Evolutionary conservation across 2,329 filamentous ascomycete genomes (phyloP).

Genomic region (Stagonosporopsis rhizophila): DNA sequence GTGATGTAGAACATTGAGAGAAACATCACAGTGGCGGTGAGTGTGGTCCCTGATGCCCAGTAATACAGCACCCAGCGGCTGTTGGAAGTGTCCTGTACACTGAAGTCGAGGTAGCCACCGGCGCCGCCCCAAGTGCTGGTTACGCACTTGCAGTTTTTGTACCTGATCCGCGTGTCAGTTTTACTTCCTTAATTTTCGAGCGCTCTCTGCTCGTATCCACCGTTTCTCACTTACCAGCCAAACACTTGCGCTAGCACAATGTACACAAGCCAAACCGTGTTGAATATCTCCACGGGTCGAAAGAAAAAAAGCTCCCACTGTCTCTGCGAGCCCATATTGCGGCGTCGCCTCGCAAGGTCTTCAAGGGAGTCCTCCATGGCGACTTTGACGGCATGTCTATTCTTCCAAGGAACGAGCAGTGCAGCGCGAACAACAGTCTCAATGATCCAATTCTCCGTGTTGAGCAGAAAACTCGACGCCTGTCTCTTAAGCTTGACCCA

Average conservation of each 20-base stretch:
- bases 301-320: constrained; percentile 39
- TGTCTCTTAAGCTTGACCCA: constrained; percentile 22
- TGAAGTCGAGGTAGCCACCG: constrained; percentile 55
- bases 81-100: constrained; percentile 40
- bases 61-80: constrained; percentile 35
- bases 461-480: constrained; percentile 10
- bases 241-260: constrained; percentile 50
- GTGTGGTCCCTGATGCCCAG: constrained; percentile 44
- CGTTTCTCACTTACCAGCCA: constrained; percentile 31
- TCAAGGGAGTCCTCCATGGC: constrained; percentile 13
- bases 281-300: constrained; percentile 45
- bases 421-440: constrained; percentile 6
- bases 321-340: constrained; percentile 24
- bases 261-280: constrained; percentile 47
- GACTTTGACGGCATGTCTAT: constrained; percentile 8
- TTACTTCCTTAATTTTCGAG: neutral
- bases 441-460: constrained; percentile 15
- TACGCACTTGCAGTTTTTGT: constrained; percentile 53
- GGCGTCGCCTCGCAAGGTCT: constrained; percentile 2
- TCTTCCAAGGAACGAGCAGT: constrained; percentile 13
- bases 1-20: constrained; percentile 48
- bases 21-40: constrained; percentile 41
- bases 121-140: constrained; percentile 47
- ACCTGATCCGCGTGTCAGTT: constrained; percentile 15
- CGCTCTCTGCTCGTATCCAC: neutral